Conservation (phyloP, 192 early-diverging fungal genomes). For the Coemansia sp. region DNA sequence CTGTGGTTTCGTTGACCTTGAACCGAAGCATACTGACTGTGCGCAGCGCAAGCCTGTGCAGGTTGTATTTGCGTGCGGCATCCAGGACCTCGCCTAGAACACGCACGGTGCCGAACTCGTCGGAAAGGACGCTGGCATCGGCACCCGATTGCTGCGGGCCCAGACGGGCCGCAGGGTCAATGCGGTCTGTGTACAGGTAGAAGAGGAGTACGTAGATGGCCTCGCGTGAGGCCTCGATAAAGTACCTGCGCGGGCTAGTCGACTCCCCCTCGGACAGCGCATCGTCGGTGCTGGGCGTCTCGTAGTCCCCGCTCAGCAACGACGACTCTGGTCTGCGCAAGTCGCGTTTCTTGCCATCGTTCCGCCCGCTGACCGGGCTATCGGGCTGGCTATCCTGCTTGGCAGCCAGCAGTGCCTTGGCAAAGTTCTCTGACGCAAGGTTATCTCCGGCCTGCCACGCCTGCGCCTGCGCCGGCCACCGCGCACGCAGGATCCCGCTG, state of each 20-base stretch:
- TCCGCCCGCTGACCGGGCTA: not conserved
- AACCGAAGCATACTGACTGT: constrained; percentile 63
- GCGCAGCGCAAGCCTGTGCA: constrained; percentile 59
- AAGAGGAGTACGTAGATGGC: constrained; percentile 65
- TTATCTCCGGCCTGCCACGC: constrained; percentile 29
- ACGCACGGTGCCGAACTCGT: constrained; percentile 26
- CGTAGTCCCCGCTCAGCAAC: constrained; percentile 26
- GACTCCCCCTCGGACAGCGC: constrained; percentile 11
- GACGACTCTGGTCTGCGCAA: constrained; percentile 39
- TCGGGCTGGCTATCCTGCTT: constrained; percentile 9
- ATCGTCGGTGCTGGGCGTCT: constrained; percentile 16
- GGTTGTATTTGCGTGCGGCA: constrained; percentile 62
- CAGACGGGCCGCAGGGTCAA: constrained; percentile 67
- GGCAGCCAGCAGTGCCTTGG: constrained; percentile 4
- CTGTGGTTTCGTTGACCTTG: constrained; percentile 61
- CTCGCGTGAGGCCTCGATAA: constrained; percentile 48
- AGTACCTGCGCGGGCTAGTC: constrained; percentile 34
- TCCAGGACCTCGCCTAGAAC: constrained; percentile 66
- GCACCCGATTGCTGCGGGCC: constrained; percentile 54
- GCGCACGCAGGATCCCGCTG: constrained; percentile 47
- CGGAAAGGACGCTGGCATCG: constrained; percentile 13
- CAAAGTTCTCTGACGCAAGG: constrained; percentile 3
- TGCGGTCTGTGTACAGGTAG: constrained; percentile 66
- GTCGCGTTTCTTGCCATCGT: not conserved
- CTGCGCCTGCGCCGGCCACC: constrained; percentile 50